A percentile compares a stretch with the other conserved stretches of the same genome.
Evolutionary conservation across 1,284 basidiomycete species (phyloP).

Genomic region (Ustilago tritici): DNA sequence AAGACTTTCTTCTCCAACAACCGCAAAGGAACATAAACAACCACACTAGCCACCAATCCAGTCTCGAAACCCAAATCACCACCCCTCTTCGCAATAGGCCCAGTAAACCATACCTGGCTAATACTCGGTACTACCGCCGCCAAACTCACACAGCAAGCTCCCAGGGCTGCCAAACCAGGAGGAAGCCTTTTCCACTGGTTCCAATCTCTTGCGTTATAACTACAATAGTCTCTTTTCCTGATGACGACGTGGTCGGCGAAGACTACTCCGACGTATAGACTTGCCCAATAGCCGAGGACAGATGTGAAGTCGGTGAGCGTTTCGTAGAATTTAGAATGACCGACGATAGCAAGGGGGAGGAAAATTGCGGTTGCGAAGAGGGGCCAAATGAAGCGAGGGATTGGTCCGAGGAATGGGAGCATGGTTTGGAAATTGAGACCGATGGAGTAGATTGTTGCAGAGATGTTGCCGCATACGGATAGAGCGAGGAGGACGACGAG

Average conservation of each 20-base stretch:
- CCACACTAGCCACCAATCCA: slow-evolving; percentile 63
- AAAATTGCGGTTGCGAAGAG: slow-evolving; percentile 82
- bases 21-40: slow-evolving; percentile 65
- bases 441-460: slow-evolving; percentile 75
- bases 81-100: slow-evolving; percentile 60
- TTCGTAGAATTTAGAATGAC: slow-evolving; percentile 75
- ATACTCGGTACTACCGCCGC: slow-evolving; percentile 67
- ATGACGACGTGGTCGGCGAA: slow-evolving; percentile 76
- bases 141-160: slow-evolving; percentile 54
- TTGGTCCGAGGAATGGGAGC: slow-evolving; percentile 80
- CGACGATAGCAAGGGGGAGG: slow-evolving; percentile 76
- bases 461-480: slow-evolving; percentile 82
- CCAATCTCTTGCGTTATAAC: slow-evolving; percentile 76
- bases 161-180: slow-evolving; percentile 73
- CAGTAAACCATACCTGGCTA: slow-evolving; percentile 66
- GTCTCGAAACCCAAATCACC: slow-evolving; percentile 71
- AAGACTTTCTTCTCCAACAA: slow-evolving; percentile 61
- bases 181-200: slow-evolving; percentile 74
- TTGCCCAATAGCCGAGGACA: slow-evolving; percentile 78
- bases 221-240: slow-evolving; percentile 71
- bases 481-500: slow-evolving; percentile 84
- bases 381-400: slow-evolving; percentile 89
- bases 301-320: slow-evolving; percentile 74
- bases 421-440: slow-evolving; percentile 65
- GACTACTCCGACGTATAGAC: slow-evolving; percentile 76